Percentiles rank a stretch among this genome's conserved stretches.
Conservation (phyloP, 257 asterid species). For the Nemophila menziesii region DNA sequence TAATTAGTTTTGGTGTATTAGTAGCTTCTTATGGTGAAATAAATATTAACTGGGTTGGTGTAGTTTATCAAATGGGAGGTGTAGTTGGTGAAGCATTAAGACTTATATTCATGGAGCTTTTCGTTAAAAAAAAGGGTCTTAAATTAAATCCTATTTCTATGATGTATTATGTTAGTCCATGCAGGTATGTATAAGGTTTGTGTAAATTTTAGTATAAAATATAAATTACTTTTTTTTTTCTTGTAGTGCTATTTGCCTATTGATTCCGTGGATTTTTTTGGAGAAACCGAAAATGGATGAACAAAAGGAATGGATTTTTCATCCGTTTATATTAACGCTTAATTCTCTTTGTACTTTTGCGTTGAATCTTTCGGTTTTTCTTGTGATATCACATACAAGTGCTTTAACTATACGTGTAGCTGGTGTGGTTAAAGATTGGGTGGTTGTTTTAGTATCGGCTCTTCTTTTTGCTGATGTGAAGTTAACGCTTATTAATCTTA, state of each 20-base stretch:
- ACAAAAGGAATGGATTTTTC: constrained; percentile 60
- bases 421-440: constrained; percentile 99
- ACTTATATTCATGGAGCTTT: constrained; percentile 87
- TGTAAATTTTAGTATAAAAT: constrained; percentile 1
- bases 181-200: constrained; percentile 76
- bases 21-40: constrained; percentile 96
- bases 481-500: constrained; percentile 71
- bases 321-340: constrained; percentile 52
- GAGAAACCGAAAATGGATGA: constrained; percentile 91
- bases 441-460: constrained; percentile 86
- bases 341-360: constrained; percentile 92
- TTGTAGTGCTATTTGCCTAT: constrained; percentile 89
- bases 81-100: constrained; percentile 97
- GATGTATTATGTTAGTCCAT: constrained; percentile 98
- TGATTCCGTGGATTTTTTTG: constrained; percentile 87
- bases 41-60: constrained; percentile 87
- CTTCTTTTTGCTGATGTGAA: constrained; percentile 85
- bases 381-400: constrained; percentile 89
- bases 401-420: constrained; percentile 99
- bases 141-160: constrained; percentile 83
- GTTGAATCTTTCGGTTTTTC: constrained; percentile 92
- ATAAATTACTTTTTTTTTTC: constrained; percentile 3
- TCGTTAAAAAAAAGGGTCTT: constrained; percentile 87
- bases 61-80: constrained; percentile 99
- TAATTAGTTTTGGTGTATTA: constrained; percentile 85